These are phyloP conservation scores for Diospyros kaki DNA, from an alignment of 148 eudicot species.

Conservation along the genomic window DNA sequence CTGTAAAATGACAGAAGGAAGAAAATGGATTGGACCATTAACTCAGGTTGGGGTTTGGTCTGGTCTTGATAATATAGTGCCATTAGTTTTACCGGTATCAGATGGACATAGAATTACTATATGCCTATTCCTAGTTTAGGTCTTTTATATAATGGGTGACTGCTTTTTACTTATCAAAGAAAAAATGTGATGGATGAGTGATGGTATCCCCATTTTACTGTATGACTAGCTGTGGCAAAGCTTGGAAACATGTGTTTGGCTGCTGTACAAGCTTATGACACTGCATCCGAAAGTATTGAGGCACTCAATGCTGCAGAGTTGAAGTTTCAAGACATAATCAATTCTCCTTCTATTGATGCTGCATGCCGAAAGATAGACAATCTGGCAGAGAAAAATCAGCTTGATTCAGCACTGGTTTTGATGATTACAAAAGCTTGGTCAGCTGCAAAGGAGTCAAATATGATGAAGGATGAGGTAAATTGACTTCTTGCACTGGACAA, in stretches of 20 bases:
- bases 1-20: background rate
- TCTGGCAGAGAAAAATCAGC: slow-evolving; percentile 81
- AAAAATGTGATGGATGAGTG: background rate
- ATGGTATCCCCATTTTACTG: slow-evolving; percentile 13
- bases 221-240: slow-evolving; percentile 55
- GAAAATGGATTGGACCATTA: background rate
- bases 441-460: slow-evolving; percentile 78
- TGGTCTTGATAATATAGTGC: background rate
- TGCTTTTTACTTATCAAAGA: background rate
- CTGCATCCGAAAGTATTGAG: slow-evolving; percentile 70
- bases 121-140: background rate
- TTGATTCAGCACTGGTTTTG: slow-evolving; percentile 75
- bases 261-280: slow-evolving; percentile 78
- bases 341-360: slow-evolving; percentile 76
- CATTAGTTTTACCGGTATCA: background rate
- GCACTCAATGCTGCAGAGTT: slow-evolving; percentile 73
- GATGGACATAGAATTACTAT: background rate
- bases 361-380: slow-evolving; percentile 82
- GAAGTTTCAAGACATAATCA: slow-evolving; percentile 82
- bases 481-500: slow-evolving; percentile 5
- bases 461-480: slow-evolving; percentile 81
- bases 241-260: slow-evolving; percentile 71
- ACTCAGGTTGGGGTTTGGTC: background rate
- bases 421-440: slow-evolving; percentile 94
- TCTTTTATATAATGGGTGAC: background rate